A percentile compares a stretch with the other conserved stretches of the same genome.
These are phyloP conservation scores for Albatrellus ellisii DNA, from an alignment of 768 basidiomycete genomes.

Conservation along the genomic window DNA sequence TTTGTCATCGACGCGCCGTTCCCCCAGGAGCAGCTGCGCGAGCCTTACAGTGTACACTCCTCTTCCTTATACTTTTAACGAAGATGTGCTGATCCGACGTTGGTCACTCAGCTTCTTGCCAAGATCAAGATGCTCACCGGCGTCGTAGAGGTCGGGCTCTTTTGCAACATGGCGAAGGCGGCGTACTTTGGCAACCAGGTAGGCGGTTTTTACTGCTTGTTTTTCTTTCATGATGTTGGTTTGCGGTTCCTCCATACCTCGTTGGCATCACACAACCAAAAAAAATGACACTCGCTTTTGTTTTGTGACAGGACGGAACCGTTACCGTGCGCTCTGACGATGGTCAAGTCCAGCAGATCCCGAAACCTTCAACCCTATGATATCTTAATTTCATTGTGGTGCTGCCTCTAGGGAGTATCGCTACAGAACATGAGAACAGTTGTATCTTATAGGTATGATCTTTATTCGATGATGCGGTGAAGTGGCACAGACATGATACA, in stretches of 20 bases:
- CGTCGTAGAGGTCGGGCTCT: constrained; percentile 98
- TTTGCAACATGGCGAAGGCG: constrained; percentile 83
- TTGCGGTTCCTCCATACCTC: too few relatives aligned
- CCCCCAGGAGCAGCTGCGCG: constrained; percentile 45
- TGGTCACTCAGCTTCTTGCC: constrained; percentile 43
- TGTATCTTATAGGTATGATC: too few relatives aligned
- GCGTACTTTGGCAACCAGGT: constrained; percentile 95
- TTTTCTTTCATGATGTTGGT: neutral
- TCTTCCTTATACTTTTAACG: neutral
- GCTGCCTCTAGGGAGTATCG: too few relatives aligned
- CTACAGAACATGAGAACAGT: too few relatives aligned
- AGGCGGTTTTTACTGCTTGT: neutral
- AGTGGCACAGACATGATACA: too few relatives aligned
- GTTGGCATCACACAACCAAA: too few relatives aligned
- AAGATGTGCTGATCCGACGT: neutral
- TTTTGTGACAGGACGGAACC: too few relatives aligned
- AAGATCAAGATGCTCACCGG: constrained; percentile 92
- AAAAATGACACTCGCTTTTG: too few relatives aligned
- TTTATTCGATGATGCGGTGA: too few relatives aligned
- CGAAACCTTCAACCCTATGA: too few relatives aligned
- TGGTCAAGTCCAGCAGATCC: neutral
- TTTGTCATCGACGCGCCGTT: constrained; percentile 98
- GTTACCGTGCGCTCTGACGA: constrained; percentile 5
- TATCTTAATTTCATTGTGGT: constrained; percentile 58
- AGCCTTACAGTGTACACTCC: constrained; percentile 44